Percentiles rank a stretch among this genome's conserved stretches.
Evolutionary conservation across 352 stramenopile species (phyloP).

Genomic region (Halophytophthora polymorphica): DNA sequence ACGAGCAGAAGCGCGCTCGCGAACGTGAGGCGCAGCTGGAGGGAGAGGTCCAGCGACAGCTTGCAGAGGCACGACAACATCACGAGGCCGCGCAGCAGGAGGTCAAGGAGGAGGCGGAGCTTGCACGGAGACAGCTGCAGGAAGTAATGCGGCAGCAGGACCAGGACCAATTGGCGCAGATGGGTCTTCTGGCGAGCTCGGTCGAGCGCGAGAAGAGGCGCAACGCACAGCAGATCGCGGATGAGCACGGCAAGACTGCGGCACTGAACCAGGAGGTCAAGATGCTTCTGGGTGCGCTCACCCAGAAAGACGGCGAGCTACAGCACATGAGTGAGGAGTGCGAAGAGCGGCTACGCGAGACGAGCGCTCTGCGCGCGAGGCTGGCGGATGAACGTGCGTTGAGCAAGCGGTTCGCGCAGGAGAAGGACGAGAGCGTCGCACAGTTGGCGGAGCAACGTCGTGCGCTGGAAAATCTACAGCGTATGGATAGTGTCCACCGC

Average conservation of each 20-base stretch:
- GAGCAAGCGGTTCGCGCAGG: conserved; percentile 23
- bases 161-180: conserved; percentile 62
- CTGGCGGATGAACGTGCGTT: conserved; percentile 33
- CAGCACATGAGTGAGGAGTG: conserved; percentile 28
- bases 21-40: conserved; percentile 36
- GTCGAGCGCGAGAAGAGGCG: conserved; percentile 50
- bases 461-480: conserved; percentile 49
- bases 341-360: conserved; percentile 23
- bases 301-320: conserved; percentile 59
- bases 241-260: conserved; percentile 49
- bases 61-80: conserved; percentile 11
- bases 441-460: conserved; percentile 39
- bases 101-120: conserved; percentile 30
- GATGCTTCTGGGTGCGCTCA: conserved; percentile 57
- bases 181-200: conserved; percentile 39
- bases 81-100: conserved; percentile 13
- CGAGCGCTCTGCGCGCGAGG: conserved; percentile 29
- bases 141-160: conserved; percentile 59
- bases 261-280: conserved; percentile 67
- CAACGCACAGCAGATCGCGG: conserved; percentile 30
- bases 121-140: conserved; percentile 32
- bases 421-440: conserved; percentile 37
- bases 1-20: conserved; percentile 33
- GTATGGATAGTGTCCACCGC: conserved; percentile 64
- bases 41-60: conserved; percentile 12